Evolutionary conservation across 495 filamentous ascomycete species (phyloP).

Genomic region (Bathelium albidoporum): DNA sequence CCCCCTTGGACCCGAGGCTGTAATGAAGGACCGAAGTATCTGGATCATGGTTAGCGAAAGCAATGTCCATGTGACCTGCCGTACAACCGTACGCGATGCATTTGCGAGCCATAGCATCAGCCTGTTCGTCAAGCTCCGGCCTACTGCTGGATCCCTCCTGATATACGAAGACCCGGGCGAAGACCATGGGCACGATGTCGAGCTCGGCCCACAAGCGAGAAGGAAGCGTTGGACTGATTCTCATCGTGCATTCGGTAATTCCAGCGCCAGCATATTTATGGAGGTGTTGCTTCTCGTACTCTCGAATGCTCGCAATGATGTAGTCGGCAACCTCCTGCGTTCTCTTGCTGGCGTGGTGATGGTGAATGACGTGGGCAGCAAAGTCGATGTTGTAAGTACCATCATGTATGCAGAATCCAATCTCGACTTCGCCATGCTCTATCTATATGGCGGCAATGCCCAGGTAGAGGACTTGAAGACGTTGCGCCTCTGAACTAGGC

Average conservation of each 20-base stretch:
- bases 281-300: conserved; percentile 24
- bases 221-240: conserved; percentile 49
- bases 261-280: conserved; percentile 39
- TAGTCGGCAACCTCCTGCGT: conserved; percentile 18
- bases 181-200: conserved; percentile 62
- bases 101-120: conserved; percentile 76
- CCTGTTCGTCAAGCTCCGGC: conserved; percentile 59
- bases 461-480: conserved; percentile 16
- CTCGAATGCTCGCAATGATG: conserved; percentile 18
- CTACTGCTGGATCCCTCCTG: conserved; percentile 14
- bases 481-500: background rate
- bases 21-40: conserved; percentile 67
- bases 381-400: conserved; percentile 71
- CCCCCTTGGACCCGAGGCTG: conserved; percentile 67
- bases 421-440: conserved; percentile 13
- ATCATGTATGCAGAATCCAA: conserved; percentile 61
- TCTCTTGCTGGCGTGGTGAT: conserved; percentile 7
- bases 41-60: conserved; percentile 26
- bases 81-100: conserved; percentile 53
- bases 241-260: conserved; percentile 40
- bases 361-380: conserved; percentile 45
- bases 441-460: conserved; percentile 22
- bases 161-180: conserved; percentile 34
- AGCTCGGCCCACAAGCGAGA: conserved; percentile 71
- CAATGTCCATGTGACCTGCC: background rate